Evolutionary conservation across 2,329 filamentous ascomycete genomes (phyloP), one percentile per base, ranked within the genome.

Genomic region (Colletotrichum sp.): DNA sequence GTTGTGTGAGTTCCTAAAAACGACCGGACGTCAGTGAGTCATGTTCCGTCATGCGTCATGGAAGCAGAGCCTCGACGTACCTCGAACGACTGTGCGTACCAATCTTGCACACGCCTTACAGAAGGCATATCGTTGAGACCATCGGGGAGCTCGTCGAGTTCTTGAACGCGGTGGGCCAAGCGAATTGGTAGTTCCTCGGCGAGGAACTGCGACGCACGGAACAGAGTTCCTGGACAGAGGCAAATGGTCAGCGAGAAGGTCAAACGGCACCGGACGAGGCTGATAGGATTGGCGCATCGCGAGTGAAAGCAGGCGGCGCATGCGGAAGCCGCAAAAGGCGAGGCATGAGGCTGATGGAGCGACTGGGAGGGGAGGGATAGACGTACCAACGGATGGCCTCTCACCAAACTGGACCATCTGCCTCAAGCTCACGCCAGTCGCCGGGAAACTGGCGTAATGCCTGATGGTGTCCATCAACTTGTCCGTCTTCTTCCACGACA

Each of bases 391-490:
- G 18, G 96, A 98, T 69, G 96, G 96, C 84, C 93, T 95, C 88
- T 98, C 96, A 83, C 96, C 96, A 85, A 99, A 99, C 86, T 99
- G 96, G 75, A 99, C 96, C 97, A 99, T 99, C 90, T 99, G 97
- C 85, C 97, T 92, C 86, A 99, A 90, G 84, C 96, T 98, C 81
- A 98, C 95, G 82, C 97, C 97, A 16, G 97, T 99, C 77, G 97
- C 97, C 79, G 97, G 97, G 86, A 99, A 99, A 86, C 93, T 95
- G 85, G 96, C 95, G 91, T 98, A 98, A 88, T 98, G 96, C 86
- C 94, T 93, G 93, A 98, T 98, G 89, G 95, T 98, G 81, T 97
- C 94, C 95, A 98, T 97, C 93, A 99, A 88, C 88, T 92, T 91
- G 86, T 96, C 94, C 78, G 95, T 94, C 84, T 93, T 94, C 89